phyloP scores from a whole-genome alignment of 441 rosid species.

The Adansonia madagascariensis region DNA sequence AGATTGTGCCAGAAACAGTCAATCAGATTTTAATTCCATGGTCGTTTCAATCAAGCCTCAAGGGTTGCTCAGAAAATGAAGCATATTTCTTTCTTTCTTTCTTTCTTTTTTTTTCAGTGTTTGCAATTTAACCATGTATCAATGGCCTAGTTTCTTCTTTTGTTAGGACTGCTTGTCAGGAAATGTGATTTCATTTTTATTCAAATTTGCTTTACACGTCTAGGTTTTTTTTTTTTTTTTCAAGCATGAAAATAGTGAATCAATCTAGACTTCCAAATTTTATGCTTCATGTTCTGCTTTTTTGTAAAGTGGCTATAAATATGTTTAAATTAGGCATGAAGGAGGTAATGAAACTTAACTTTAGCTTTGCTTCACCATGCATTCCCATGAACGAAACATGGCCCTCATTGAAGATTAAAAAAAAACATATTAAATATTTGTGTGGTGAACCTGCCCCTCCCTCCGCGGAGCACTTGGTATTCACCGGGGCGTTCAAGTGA shows the following conservation, averaged over 20 bases:
- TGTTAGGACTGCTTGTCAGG: not conserved
- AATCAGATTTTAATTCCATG: not conserved
- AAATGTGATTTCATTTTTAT: not conserved
- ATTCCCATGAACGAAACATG: not conserved
- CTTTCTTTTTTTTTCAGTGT: not conserved
- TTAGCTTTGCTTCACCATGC: not conserved
- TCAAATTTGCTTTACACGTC: not conserved
- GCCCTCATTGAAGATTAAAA: not conserved
- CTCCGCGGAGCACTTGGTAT: too few species aligned
- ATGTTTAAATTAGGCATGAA: not conserved
- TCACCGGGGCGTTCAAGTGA: too few species aligned
- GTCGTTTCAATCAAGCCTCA: not conserved
- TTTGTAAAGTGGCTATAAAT: not conserved
- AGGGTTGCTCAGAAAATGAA: not conserved
- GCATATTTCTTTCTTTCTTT: not conserved
- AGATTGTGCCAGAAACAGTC: not conserved
- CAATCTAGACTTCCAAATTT: not conserved
- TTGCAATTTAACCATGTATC: constrained; percentile 6
- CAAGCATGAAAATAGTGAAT: not conserved
- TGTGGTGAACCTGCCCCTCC: too few species aligned
- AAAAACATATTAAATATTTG: not conserved
- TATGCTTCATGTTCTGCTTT: not conserved
- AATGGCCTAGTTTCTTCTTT: constrained; percentile 6
- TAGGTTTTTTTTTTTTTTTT: not conserved
- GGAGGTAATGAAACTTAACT: not conserved